Base-by-base conservation (phyloP, 768 basidiomycete species). In the Cyclocybe cylindracea region DNA sequence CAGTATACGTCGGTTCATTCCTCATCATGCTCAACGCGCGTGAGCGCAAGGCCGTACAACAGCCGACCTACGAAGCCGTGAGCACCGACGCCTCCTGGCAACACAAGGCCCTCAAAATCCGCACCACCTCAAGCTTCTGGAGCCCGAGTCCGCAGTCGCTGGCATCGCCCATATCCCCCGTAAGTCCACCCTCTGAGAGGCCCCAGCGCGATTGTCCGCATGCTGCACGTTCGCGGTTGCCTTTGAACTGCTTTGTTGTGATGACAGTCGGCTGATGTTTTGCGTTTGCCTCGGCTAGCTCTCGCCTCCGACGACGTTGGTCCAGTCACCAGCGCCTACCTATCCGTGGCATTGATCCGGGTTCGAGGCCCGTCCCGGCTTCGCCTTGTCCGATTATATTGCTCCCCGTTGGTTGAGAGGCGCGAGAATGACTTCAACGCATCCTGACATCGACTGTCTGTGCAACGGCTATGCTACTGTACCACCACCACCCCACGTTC, bases 1-100 rank as follows among this genome's bases (percentile, higher is more conserved):
- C 50, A 80, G 79, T 81, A 7, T 80, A 80, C 48, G 69, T 76
- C 33, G 73, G 71, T n/a, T 79, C 78, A 0, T 81, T 75, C 59
- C 56, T 77, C 10, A 68, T 73, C 2, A 71, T 77, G 72, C 66
- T 78, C 31, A 78, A 78, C 51, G 69, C 76, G n/a, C 70, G 76
- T 0, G 65, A 72, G 57, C 62, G 67, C 2, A 57, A 51, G 32
- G 36, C 42, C 5, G 31, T 11, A 3, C 48, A 42, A 10, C 37
- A 8, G 7, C 39, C 31, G 16, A 39, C 36, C 39, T 38, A 7
- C n/a, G 39, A 48, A 18, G 46, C 18, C 18, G 39, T 13, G 31
- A 39, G n/a, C 43, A 53, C 55, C 10, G 43, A 51, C 38, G 43
- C 45, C 10, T 43, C 51, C 14, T 55, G 50, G 53, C 49, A 52